phyloP scores from a whole-genome alignment of 2,329 filamentous ascomycete genomes.

The Chaetomiaceae sp. region DNA sequence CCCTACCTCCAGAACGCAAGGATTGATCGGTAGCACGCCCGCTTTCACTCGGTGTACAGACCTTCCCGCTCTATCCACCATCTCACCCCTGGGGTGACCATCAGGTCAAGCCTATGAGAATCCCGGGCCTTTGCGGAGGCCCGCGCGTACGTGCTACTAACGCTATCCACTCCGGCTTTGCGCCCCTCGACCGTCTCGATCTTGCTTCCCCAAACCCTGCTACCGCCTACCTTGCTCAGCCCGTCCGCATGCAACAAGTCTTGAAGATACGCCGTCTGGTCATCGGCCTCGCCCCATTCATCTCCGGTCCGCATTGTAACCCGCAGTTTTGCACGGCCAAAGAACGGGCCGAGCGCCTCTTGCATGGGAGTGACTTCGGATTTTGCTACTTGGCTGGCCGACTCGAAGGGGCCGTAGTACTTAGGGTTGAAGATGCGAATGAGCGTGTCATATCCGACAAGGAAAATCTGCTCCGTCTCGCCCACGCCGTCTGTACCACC shows the following conservation, averaged over 20 bases:
- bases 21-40: not conserved
- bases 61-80: constrained; percentile 53
- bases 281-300: constrained; percentile 53
- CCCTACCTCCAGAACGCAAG: too few relatives aligned
- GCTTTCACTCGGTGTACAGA: constrained; percentile 45
- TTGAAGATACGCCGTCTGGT: constrained; percentile 53
- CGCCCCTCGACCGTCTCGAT: constrained; percentile 56
- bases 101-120: constrained; percentile 42
- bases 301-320: constrained; percentile 61
- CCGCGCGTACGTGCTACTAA: constrained; percentile 62
- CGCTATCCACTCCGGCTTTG: constrained; percentile 38
- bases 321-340: constrained; percentile 56
- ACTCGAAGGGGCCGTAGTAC: constrained; percentile 54
- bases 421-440: constrained; percentile 67
- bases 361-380: constrained; percentile 40
- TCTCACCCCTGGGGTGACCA: constrained; percentile 56
- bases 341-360: constrained; percentile 57
- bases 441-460: constrained; percentile 73
- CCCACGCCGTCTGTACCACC: not conserved
- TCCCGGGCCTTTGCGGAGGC: constrained; percentile 47
- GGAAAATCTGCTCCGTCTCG: constrained; percentile 55
- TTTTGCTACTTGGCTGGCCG: not conserved
- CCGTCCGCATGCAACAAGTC: constrained; percentile 42
- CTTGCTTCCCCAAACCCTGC: constrained; percentile 52
- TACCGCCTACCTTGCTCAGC: constrained; percentile 51